Evolutionary conservation across 768 basidiomycete species (phyloP), one percentile per base, ranked within the genome.

Genomic region (Tylopilus subfusipes): DNA sequence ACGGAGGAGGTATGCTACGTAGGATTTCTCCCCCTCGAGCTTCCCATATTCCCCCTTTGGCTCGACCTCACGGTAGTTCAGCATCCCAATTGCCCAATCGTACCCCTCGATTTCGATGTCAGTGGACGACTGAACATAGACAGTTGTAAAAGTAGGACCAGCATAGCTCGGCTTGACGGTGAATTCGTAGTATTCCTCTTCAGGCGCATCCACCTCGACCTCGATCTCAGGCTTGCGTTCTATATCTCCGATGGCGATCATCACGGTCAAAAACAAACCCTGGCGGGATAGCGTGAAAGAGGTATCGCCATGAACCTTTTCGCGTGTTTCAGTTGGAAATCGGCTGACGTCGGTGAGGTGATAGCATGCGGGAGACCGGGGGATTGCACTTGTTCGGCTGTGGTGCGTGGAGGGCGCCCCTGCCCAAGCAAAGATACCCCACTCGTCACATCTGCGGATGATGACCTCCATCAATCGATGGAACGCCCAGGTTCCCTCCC

Each of bases 351-450:
- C 5, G 42, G 54, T 57, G 33, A 51, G 29, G 18, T 52, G 60
- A 34, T 63, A 66, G 36, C 64, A 57, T 5, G 44, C 52, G 13
- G 63, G 64, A 1, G 61, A 60, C 3, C 43, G 50, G 3, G 61
- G 53, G 16, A 65, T 57, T 5, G 53, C 54, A 16, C 14, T 55
- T 5, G 57, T 60, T 42, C 40, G 52, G 38, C 44, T 44, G 48
- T 59, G 55, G 5, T 62, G 47, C 11, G 52, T 47, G 7, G 61
- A 66, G 4, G 61, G 51, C 1, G 49, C 42, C 10, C 63, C 58
- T 16, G 64, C 58, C 64, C 64, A 66, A 14, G 55, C 64, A 29
- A 65, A 63, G 44, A 66, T 66, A 9, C 53, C 58, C 64, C 61
- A 63, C 19, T 65, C 61, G 33, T 60, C 58, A 8, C 64, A 66